Conservation (phyloP, 2,329 filamentous ascomycete species). For the Ascochyta clinopodiicola region DNA sequence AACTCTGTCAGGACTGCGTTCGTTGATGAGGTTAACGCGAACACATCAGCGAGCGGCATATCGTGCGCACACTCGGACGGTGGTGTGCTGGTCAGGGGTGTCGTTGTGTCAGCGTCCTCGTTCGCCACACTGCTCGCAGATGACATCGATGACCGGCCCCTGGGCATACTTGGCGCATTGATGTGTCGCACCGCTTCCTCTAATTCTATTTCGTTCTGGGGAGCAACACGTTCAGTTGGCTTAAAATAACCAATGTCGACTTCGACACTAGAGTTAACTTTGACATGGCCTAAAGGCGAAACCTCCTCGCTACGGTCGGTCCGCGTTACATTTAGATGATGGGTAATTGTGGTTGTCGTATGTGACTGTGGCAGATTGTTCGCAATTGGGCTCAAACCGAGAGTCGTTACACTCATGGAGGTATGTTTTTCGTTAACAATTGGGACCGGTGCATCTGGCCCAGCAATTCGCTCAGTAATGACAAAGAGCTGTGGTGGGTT, state of each 20-base stretch:
- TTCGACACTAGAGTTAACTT: not conserved
- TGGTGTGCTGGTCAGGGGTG: conserved; percentile 21
- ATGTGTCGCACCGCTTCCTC: not conserved
- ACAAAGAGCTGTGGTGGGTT: too few relatives aligned
- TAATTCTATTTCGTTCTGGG: not conserved
- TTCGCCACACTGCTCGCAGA: conserved; percentile 10
- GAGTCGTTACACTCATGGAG: not conserved
- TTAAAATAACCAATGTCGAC: not conserved
- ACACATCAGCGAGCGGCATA: not conserved
- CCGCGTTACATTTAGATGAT: not conserved
- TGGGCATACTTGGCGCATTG: not conserved
- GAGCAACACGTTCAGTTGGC: not conserved
- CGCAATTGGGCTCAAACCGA: not conserved
- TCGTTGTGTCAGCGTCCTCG: conserved; percentile 3
- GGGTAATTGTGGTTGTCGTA: not conserved
- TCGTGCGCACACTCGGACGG: conserved; percentile 13
- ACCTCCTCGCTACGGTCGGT: not conserved
- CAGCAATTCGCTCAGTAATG: not conserved
- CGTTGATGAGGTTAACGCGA: not conserved
- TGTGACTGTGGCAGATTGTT: not conserved
- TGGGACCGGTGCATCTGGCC: too few relatives aligned
- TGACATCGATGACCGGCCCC: conserved; percentile 1
- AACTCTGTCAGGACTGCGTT: conserved; percentile 14
- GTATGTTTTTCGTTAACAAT: not conserved
- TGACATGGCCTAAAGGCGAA: not conserved